Percentiles rank a stretch among this genome's conserved stretches.
Evolutionary conservation across 2,329 filamentous ascomycete species (phyloP).

Genomic region (Fusarium sp.): DNA sequence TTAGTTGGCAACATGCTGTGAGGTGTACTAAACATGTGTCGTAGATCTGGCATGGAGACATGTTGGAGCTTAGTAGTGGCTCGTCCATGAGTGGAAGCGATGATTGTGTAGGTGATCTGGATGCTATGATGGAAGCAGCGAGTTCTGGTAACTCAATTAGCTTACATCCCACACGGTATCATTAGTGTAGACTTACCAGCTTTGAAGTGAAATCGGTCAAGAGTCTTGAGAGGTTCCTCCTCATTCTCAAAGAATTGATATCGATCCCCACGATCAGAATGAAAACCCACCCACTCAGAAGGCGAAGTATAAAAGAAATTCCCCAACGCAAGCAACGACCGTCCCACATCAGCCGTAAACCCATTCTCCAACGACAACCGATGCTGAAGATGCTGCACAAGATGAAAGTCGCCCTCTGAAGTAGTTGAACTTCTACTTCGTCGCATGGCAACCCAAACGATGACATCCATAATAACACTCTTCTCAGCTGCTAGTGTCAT

Average conservation of each 20-base stretch:
- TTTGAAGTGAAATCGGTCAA: conserved; percentile 16
- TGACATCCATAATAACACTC: conserved; percentile 13
- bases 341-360: neutral
- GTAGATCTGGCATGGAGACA: neutral
- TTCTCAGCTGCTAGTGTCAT: conserved; percentile 20
- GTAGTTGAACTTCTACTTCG: neutral
- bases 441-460: conserved; percentile 20
- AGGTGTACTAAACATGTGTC: conserved; percentile 6
- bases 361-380: neutral
- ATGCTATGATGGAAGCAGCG: conserved; percentile 12
- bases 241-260: conserved; percentile 10
- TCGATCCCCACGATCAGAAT: neutral
- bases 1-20: conserved; percentile 9
- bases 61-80: neutral
- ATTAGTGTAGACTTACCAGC: neutral
- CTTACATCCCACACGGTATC: no score
- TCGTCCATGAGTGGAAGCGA: neutral
- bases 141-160: no score
- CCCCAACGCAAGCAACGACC: conserved; percentile 6
- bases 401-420: neutral
- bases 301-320: conserved; percentile 20
- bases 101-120: neutral
- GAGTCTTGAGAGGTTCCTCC: conserved; percentile 17
- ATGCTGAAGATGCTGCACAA: conserved; percentile 19
- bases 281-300: conserved; percentile 5